Percentiles rank a stretch among this genome's conserved stretches.
These are phyloP conservation scores for Coccinonectria pachysandricola DNA, from an alignment of 2,329 filamentous ascomycete genomes.

Conservation along the genomic window DNA sequence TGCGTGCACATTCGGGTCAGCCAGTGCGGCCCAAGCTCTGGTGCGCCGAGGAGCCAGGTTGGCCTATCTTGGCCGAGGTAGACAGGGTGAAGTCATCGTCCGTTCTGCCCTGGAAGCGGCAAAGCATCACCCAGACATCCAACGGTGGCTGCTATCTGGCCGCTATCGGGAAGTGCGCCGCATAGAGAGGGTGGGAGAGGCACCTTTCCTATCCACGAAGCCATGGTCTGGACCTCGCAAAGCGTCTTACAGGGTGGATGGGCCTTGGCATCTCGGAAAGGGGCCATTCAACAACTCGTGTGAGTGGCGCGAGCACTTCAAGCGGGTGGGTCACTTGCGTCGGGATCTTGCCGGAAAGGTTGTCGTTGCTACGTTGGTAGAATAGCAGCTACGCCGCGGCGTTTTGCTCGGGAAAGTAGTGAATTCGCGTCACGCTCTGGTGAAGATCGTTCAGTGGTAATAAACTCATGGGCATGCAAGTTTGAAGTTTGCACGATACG, in stretches of 20 bases:
- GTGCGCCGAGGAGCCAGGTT: slow-evolving; percentile 10
- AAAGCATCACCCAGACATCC: slow-evolving; percentile 6
- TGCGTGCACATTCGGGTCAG: slow-evolving; percentile 8
- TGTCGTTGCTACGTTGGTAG: not conserved
- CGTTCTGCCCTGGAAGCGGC: slow-evolving; percentile 8
- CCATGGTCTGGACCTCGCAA: not conserved
- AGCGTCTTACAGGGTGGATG: not conserved
- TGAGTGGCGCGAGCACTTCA: not conserved
- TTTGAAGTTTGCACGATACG: too few relatives aligned
- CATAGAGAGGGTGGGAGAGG: slow-evolving; percentile 2
- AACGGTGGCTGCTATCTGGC: slow-evolving; percentile 11
- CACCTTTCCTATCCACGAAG: not conserved
- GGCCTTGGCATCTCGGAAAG: not conserved
- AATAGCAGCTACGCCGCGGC: too few relatives aligned
- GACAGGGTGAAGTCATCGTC: slow-evolving; percentile 3
- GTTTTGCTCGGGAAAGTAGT: too few relatives aligned
- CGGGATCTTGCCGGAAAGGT: not conserved
- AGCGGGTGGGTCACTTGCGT: not conserved
- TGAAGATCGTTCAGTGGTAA: too few relatives aligned
- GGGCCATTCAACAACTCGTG: not conserved
- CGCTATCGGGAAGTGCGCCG: slow-evolving; percentile 7
- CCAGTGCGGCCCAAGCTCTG: slow-evolving; percentile 10
- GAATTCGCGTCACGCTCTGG: too few relatives aligned
- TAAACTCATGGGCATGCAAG: too few relatives aligned
- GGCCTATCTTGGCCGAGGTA: slow-evolving; percentile 6